Evolutionary conservation across 2,329 filamentous ascomycete genomes (phyloP).

Genomic region (Colletotrichum paranaense): DNA sequence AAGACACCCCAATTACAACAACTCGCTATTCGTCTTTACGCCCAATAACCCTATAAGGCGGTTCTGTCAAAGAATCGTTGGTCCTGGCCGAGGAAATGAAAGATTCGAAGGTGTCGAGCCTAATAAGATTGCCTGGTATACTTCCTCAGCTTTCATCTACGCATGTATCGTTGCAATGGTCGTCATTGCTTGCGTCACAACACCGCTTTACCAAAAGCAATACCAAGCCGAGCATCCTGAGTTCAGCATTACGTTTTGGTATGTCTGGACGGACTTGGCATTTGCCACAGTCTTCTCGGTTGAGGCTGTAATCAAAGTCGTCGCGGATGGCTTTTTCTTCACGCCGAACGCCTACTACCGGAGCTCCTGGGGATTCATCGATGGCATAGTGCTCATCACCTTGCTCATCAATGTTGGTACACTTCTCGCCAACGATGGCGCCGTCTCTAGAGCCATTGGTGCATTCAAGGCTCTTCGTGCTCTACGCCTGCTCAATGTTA

Average conservation of each 20-base stretch:
- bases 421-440: conserved; percentile 82
- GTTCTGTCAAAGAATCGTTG: conserved; percentile 89
- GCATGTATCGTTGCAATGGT: conserved; percentile 97
- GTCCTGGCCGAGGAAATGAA: conserved; percentile 87
- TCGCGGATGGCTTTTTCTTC: conserved; percentile 96
- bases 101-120: conserved; percentile 91
- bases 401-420: conserved; percentile 95
- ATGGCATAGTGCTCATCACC: conserved; percentile 89
- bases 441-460: conserved; percentile 89
- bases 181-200: conserved; percentile 92
- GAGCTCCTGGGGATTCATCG: conserved; percentile 96
- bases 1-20: conserved; percentile 91
- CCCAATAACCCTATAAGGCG: conserved; percentile 82
- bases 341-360: conserved; percentile 97
- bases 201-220: conserved; percentile 90
- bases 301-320: conserved; percentile 90
- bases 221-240: conserved; percentile 74
- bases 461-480: conserved; percentile 97
- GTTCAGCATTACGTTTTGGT: conserved; percentile 83
- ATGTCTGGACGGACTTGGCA: conserved; percentile 90
- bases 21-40: conserved; percentile 86
- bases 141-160: conserved; percentile 94
- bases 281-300: conserved; percentile 89
- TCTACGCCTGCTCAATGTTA: conserved; percentile 91
- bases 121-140: conserved; percentile 90